Base-by-base conservation (phyloP, 306 rosid genomes). In the Cucurbita pepo region DNA sequence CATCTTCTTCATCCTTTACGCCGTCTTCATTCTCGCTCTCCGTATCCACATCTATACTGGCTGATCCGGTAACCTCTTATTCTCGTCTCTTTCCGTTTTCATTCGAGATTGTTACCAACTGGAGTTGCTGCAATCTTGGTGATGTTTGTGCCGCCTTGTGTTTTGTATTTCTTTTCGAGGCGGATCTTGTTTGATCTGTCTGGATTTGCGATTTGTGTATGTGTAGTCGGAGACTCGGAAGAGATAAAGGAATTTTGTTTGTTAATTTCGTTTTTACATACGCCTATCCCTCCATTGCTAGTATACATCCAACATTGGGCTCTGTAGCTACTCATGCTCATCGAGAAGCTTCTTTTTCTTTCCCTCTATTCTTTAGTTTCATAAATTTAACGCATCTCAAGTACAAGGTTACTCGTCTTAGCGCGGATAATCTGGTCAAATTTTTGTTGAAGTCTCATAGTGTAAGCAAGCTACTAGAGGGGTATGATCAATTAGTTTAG, bases 31-130 rank as follows among this genome's bases (percentile, higher is more conserved):
- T 77, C 34, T 94, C 72, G 97, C 91, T 51, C 73, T 94, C 55
- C 91, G 60, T 63, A 65, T 94, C 77, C 99, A 94, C 81, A 91
- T 94, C 87, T 85, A 87, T 81, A 81, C 97, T 22, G 96, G 92
- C 75, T 94, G 85, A 89, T 8, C 77, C 66, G 63, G 72, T 59
- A 7, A 30, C 30, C 67, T 21, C 67, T 30, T 56, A 62, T 30
- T 50, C 51, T 11, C 16, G 19, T 19, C 50, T 41, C 56, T 50
- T 14, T 36, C 7, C 44, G 7, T 41, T 55, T 51, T 47, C 45
- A 1, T 73, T 73, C 53, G 3, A 58, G 69, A 73, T 56, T 21
- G 6, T 47, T 47, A 7, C 21, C 6, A 47, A 45, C 43, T 22
- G 73, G 22, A 22, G 56, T 21, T 67, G 7, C 73, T 48, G 34